phyloP scores from a whole-genome alignment of 495 filamentous ascomycete species.

The Staphylotrichum longicolle region DNA sequence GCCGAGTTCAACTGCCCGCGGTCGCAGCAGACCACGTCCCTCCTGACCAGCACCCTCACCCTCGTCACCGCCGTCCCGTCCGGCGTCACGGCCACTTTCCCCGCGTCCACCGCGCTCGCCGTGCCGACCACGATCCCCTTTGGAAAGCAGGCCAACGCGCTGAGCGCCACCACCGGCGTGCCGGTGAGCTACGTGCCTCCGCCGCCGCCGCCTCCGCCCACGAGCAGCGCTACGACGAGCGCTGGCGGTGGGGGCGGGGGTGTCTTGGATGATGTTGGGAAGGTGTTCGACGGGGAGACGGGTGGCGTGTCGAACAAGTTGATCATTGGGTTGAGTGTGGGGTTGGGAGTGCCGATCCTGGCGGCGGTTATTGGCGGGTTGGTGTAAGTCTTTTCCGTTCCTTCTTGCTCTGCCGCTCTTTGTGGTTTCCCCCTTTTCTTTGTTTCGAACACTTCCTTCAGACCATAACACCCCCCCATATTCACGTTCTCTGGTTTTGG shows the following conservation, averaged over 20 bases:
- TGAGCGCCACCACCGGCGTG: conserved; percentile 10
- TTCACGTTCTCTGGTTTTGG: too few species aligned
- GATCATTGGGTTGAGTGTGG: conserved; percentile 16
- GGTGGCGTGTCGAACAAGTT: conserved; percentile 15
- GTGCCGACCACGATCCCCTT: conserved; percentile 11
- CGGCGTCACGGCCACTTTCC: conserved; percentile 39
- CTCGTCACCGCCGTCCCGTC: conserved; percentile 39
- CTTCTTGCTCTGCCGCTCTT: background rate
- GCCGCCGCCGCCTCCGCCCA: conserved; percentile 6
- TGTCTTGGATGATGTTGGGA: background rate
- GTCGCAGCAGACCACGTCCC: conserved; percentile 43
- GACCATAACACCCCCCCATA: too few species aligned
- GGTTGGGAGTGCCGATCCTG: conserved; percentile 13
- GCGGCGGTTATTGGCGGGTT: background rate
- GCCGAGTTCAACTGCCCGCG: conserved; percentile 48
- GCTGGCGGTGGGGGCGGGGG: background rate
- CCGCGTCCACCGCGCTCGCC: conserved; percentile 27
- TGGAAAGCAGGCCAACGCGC: background rate
- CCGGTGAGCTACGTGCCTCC: conserved; percentile 14
- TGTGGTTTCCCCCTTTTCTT: background rate
- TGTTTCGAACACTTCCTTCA: background rate
- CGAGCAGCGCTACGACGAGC: background rate
- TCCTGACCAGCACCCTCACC: conserved; percentile 34
- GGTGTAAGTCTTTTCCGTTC: conserved; percentile 2
- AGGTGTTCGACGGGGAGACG: conserved; percentile 5